A percentile compares a stretch with the other conserved stretches of the same genome.
Conservation (phyloP, 2,329 filamentous ascomycete genomes). For the Penicillium sp. region DNA sequence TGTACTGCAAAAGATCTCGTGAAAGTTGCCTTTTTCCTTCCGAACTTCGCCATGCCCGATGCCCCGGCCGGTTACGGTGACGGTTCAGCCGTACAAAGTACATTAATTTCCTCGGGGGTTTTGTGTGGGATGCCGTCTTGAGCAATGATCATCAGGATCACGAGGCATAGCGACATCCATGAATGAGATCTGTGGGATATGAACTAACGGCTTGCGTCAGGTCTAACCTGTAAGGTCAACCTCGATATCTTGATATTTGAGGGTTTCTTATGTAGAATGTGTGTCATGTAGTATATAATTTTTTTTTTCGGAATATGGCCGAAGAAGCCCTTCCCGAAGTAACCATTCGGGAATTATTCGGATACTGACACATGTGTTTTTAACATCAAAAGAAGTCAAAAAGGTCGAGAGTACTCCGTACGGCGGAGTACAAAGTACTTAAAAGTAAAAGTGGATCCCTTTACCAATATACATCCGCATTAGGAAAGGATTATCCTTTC, state of each 20-base stretch:
- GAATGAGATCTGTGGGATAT: not conserved
- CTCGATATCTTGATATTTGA: not conserved
- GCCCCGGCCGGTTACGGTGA: not conserved
- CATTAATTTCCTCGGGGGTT: not conserved
- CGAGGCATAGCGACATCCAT: not conserved
- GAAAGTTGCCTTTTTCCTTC: conserved; percentile 4
- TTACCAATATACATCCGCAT: not conserved
- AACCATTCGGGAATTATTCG: not conserved
- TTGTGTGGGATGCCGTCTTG: not conserved
- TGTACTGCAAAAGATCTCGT: not conserved
- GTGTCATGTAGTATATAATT: not conserved
- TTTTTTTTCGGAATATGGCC: not conserved
- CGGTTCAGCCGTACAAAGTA: not conserved
- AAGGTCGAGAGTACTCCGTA: not conserved
- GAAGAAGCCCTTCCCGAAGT: not conserved
- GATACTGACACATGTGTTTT: not conserved
- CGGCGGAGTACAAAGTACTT: no score
- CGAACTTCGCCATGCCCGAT: not conserved
- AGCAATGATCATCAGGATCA: not conserved
- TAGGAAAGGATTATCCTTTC: not conserved
- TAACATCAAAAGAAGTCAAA: not conserved
- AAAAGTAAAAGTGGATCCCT: not conserved
- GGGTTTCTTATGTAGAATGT: not conserved
- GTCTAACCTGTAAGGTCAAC: not conserved
- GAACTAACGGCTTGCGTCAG: not conserved